Percentiles rank a stretch among this genome's conserved stretches.
These are phyloP conservation scores for Cercophora newfieldiana DNA, from an alignment of 495 filamentous ascomycete genomes.

Conservation along the genomic window DNA sequence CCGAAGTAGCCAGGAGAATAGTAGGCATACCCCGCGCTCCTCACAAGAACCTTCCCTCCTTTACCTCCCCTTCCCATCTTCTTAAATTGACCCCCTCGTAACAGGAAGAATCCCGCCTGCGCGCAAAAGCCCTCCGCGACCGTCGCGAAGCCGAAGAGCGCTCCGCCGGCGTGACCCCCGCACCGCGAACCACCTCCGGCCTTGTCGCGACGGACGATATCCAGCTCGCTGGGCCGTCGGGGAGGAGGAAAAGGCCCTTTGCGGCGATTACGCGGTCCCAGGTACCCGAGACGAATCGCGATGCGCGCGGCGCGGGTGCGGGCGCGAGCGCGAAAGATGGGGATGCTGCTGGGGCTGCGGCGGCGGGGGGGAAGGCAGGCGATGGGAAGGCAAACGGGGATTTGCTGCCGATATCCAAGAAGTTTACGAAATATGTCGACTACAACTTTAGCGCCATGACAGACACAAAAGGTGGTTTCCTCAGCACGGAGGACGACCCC, in stretches of 20 bases:
- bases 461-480: slow-evolving; percentile 93
- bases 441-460: slow-evolving; percentile 98
- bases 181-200: slow-evolving; percentile 40
- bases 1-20: slow-evolving; percentile 70
- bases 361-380: too few relatives aligned
- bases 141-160: slow-evolving; percentile 60
- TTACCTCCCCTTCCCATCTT: neutral
- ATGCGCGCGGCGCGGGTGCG: slow-evolving; percentile 49
- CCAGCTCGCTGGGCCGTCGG: slow-evolving; percentile 37
- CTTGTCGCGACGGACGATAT: slow-evolving; percentile 42
- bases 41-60: too few relatives aligned
- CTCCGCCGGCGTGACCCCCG: slow-evolving; percentile 29
- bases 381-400: slow-evolving; percentile 48
- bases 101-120: slow-evolving; percentile 87
- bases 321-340: slow-evolving; percentile 33
- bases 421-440: slow-evolving; percentile 90
- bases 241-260: slow-evolving; percentile 53
- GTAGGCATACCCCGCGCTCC: slow-evolving; percentile 41
- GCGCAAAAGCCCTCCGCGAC: slow-evolving; percentile 84
- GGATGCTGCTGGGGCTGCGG: too few relatives aligned
- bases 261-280: slow-evolving; percentile 60
- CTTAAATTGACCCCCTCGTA: neutral
- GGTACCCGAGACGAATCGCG: slow-evolving; percentile 63
- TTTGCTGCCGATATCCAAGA: slow-evolving; percentile 44
- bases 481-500: slow-evolving; percentile 85